phyloP scores from a whole-genome alignment of 1,284 basidiomycete species.

The Pseudozyma flocculosa region DNA sequence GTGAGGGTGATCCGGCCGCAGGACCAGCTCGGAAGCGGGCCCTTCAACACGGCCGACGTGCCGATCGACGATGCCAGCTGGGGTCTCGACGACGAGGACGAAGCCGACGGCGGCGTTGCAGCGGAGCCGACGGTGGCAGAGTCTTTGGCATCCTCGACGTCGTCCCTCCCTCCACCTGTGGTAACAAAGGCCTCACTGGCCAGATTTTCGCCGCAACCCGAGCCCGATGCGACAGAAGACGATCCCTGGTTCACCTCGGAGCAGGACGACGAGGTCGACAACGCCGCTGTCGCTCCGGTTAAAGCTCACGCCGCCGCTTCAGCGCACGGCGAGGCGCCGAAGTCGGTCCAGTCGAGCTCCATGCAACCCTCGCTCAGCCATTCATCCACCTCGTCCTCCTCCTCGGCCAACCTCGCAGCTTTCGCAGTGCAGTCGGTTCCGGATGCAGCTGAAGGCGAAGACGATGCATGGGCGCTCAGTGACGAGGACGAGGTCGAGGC shows the following conservation, averaged over 20 bases:
- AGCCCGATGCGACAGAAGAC: background rate
- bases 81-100: conserved; percentile 43
- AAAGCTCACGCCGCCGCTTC: background rate
- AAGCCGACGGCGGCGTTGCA: background rate
- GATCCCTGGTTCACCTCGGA: conserved; percentile 9
- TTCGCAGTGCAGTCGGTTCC: too few species aligned
- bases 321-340: background rate
- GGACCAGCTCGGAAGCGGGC: conserved; percentile 46
- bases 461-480: conserved; percentile 42
- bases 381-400: conserved; percentile 1
- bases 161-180: too few species aligned
- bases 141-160: too few species aligned
- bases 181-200: too few species aligned
- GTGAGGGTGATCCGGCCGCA: conserved; percentile 37
- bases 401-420: too few species aligned
- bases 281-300: background rate
- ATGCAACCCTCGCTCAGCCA: background rate
- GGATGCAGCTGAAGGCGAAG: conserved; percentile 1
- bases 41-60: conserved; percentile 35
- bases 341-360: background rate
- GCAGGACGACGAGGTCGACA: background rate
- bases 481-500: too few species aligned
- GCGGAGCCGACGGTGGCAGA: too few species aligned
- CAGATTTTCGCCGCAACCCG: too few species aligned
- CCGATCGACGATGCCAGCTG: conserved; percentile 29